phyloP scores from a whole-genome alignment of 2,329 filamentous ascomycete species.

The Microdochium bolleyi region DNA sequence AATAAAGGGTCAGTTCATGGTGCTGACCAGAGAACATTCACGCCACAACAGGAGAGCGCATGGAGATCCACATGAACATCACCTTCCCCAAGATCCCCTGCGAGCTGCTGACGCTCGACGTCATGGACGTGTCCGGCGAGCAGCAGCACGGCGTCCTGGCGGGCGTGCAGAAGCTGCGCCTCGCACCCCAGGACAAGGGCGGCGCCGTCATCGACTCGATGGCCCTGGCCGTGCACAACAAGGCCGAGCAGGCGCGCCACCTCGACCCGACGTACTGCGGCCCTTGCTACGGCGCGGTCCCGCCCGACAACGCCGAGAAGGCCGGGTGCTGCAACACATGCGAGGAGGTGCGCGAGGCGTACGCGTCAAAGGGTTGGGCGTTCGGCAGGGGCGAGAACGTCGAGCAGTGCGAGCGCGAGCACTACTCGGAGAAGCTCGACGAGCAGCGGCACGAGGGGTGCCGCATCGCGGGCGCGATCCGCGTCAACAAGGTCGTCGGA shows the following conservation, averaged over 20 bases:
- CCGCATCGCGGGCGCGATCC: constrained; percentile 82
- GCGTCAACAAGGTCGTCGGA: constrained; percentile 96
- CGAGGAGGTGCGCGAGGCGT: constrained; percentile 92
- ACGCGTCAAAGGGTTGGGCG: constrained; percentile 82
- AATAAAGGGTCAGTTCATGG: too few species aligned
- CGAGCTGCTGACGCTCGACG: constrained; percentile 90
- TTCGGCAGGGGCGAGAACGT: constrained; percentile 89
- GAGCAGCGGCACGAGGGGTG: constrained; percentile 87
- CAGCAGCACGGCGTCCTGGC: constrained; percentile 92
- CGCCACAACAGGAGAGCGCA: constrained; percentile 69
- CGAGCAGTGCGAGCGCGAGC: constrained; percentile 91
- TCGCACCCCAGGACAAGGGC: constrained; percentile 65
- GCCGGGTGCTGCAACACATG: constrained; percentile 94
- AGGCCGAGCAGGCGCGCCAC: constrained; percentile 64
- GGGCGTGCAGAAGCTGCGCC: constrained; percentile 83
- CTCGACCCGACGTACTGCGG: constrained; percentile 91
- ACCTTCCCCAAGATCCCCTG: constrained; percentile 92
- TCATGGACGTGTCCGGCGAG: constrained; percentile 98
- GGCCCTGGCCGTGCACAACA: constrained; percentile 60
- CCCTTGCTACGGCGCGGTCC: constrained; percentile 76
- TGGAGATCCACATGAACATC: constrained; percentile 98
- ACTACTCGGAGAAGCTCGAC: constrained; percentile 84
- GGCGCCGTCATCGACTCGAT: constrained; percentile 66
- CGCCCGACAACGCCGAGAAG: constrained; percentile 66
- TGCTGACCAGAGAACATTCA: neutral